Evolutionary conservation across 1,284 basidiomycete species (phyloP).

Genomic region (Rhodotorula sp.): DNA sequence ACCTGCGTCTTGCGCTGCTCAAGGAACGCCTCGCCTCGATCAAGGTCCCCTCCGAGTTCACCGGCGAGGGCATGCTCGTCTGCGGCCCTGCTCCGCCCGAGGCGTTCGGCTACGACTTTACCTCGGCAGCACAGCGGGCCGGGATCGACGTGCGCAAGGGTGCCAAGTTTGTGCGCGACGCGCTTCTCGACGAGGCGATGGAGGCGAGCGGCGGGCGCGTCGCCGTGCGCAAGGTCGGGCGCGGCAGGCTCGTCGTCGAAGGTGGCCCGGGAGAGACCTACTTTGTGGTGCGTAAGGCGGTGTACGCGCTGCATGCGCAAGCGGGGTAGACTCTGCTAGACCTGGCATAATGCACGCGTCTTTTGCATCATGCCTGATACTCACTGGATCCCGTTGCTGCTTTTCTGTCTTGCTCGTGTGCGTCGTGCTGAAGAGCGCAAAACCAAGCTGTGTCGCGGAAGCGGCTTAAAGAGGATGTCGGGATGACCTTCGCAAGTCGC

Average conservation of each 20-base stretch:
- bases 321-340: conserved; percentile 21
- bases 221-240: conserved; percentile 79
- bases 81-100: conserved; percentile 61
- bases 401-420: too few species aligned
- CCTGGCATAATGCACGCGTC: background rate
- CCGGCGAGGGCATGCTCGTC: conserved; percentile 91
- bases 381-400: too few species aligned
- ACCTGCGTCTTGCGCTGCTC: conserved; percentile 82
- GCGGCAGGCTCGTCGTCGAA: conserved; percentile 81
- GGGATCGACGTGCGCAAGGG: conserved; percentile 20
- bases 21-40: conserved; percentile 72
- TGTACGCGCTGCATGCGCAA: conserved; percentile 79
- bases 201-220: conserved; percentile 67
- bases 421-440: too few species aligned
- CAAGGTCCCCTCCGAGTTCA: conserved; percentile 82
- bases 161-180: conserved; percentile 52
- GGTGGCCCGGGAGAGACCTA: conserved; percentile 85
- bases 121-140: conserved; percentile 5
- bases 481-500: too few species aligned
- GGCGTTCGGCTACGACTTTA: conserved; percentile 26
- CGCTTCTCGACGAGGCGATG: conserved; percentile 48
- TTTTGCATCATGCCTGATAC: too few species aligned
- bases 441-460: too few species aligned
- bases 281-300: conserved; percentile 78
- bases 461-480: too few species aligned